Evolutionary conservation across 2,329 filamentous ascomycete species (phyloP).

Genomic region (Trichoderma semiorbis): DNA sequence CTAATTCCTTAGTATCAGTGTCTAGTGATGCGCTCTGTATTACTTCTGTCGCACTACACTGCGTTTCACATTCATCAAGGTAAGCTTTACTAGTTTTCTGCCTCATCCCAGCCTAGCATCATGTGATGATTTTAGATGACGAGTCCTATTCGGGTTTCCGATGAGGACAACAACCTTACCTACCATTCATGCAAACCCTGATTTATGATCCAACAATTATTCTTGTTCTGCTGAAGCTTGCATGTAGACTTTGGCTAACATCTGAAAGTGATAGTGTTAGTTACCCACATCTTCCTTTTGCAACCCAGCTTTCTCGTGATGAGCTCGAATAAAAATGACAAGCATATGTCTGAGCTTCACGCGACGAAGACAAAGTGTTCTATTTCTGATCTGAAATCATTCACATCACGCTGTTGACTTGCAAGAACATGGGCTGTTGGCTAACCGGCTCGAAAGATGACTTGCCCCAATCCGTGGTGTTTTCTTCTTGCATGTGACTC

Average conservation of each 20-base stretch:
- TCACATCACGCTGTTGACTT: conserved; percentile 19
- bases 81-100: background rate
- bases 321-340: conserved; percentile 84
- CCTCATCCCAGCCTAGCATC: background rate
- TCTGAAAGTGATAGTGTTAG: conserved; percentile 22
- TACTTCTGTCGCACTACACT: background rate
- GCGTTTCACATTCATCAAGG: background rate
- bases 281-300: conserved; percentile 21
- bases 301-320: conserved; percentile 56
- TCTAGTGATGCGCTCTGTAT: conserved; percentile 9
- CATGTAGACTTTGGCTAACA: conserved; percentile 24
- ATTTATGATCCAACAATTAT: conserved; percentile 23
- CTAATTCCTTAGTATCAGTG: conserved; percentile 18
- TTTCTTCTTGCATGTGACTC: background rate
- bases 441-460: conserved; percentile 24
- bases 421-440: conserved; percentile 12
- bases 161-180: conserved; percentile 64
- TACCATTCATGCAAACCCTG: conserved; percentile 71
- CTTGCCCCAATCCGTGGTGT: background rate
- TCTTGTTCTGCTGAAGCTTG: conserved; percentile 11
- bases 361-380: conserved; percentile 42
- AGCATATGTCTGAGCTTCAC: conserved; percentile 92
- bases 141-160: conserved; percentile 71
- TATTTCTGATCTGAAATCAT: conserved; percentile 29
- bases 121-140: conserved; percentile 61